A percentile compares a stretch with the other conserved stretches of the same genome.
Evolutionary conservation across 768 basidiomycete genomes (phyloP).

Genomic region (Boletus reticulatus): DNA sequence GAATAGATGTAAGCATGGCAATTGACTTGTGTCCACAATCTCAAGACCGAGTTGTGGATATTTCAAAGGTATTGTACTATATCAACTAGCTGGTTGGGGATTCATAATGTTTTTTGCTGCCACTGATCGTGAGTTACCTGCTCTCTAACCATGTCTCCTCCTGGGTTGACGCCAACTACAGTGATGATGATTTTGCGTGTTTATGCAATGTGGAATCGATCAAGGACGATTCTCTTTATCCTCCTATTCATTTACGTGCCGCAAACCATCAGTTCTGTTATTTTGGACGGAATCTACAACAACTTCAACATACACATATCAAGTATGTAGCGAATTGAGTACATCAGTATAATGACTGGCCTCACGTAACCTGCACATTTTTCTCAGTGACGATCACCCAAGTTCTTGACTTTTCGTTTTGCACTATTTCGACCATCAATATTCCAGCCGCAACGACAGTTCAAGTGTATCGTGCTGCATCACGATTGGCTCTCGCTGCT

Average conservation of each 20-base stretch:
- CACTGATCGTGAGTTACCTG: not conserved
- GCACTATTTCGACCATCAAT: not conserved
- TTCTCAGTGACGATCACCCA: not conserved
- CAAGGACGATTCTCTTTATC: not conserved
- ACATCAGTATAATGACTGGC: too few relatives aligned
- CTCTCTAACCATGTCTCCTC: not conserved
- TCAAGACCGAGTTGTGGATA: too few relatives aligned
- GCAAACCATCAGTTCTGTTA: too few relatives aligned
- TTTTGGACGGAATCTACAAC: not conserved
- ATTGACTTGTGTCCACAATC: too few relatives aligned
- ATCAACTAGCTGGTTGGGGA: fast-evolving
- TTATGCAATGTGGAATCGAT: not conserved
- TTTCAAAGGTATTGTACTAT: not conserved
- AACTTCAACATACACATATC: not conserved
- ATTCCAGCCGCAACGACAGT: not conserved
- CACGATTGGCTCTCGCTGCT: too few relatives aligned
- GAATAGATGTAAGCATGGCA: not conserved
- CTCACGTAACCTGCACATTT: too few relatives aligned
- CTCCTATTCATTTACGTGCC: not conserved
- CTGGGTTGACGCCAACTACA: not conserved
- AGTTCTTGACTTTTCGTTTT: not conserved
- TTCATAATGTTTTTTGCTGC: not conserved
- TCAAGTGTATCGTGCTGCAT: too few relatives aligned
- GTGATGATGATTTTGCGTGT: not conserved
- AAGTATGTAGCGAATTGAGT: not conserved